Percentiles rank a stretch among this genome's conserved stretches.
Evolutionary conservation across 2,329 filamentous ascomycete genomes (phyloP).

Genomic region (Aspergillus cejpii): DNA sequence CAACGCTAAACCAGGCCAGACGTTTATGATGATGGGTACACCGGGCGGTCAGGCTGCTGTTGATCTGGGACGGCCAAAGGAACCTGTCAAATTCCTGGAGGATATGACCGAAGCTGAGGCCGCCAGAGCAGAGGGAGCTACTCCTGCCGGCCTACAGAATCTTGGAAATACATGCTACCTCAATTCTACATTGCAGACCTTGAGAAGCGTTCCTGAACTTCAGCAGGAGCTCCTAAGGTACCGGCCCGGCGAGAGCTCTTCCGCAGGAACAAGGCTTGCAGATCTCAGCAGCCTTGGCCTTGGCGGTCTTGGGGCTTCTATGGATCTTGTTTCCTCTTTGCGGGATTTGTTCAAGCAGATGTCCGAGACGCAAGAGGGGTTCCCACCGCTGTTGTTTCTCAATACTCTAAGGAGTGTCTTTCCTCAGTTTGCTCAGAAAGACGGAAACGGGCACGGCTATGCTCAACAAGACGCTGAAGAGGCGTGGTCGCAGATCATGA

Average conservation of each 20-base stretch:
- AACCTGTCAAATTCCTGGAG: slow-evolving; percentile 81
- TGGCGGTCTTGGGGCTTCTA: slow-evolving; percentile 52
- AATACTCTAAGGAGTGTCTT: slow-evolving; percentile 69
- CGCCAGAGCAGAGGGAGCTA: slow-evolving; percentile 74
- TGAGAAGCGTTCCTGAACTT: slow-evolving; percentile 83
- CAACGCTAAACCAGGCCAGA: slow-evolving; percentile 76
- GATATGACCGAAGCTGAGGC: slow-evolving; percentile 96
- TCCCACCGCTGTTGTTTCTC: slow-evolving; percentile 75
- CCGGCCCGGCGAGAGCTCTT: slow-evolving; percentile 33
- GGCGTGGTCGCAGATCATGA: slow-evolving; percentile 92
- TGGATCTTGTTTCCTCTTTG: slow-evolving; percentile 70
- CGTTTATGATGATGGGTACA: slow-evolving; percentile 95
- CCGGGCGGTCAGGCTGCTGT: slow-evolving; percentile 56
- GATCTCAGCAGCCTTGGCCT: slow-evolving; percentile 51
- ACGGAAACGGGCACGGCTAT: slow-evolving; percentile 73
- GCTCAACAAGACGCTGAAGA: slow-evolving; percentile 99
- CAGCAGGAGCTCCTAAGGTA: slow-evolving; percentile 69
- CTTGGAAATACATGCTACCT: slow-evolving; percentile 97
- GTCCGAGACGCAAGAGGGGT: slow-evolving; percentile 80
- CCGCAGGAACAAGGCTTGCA: slow-evolving; percentile 32
- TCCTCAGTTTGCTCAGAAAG: slow-evolving; percentile 87
- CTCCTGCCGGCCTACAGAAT: slow-evolving; percentile 81
- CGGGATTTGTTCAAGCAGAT: slow-evolving; percentile 82
- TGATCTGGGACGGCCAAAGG: slow-evolving; percentile 64
- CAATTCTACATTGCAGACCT: slow-evolving; percentile 90